Conservation (phyloP, 2,329 filamentous ascomycete genomes). For the Talaromyces sp. region DNA sequence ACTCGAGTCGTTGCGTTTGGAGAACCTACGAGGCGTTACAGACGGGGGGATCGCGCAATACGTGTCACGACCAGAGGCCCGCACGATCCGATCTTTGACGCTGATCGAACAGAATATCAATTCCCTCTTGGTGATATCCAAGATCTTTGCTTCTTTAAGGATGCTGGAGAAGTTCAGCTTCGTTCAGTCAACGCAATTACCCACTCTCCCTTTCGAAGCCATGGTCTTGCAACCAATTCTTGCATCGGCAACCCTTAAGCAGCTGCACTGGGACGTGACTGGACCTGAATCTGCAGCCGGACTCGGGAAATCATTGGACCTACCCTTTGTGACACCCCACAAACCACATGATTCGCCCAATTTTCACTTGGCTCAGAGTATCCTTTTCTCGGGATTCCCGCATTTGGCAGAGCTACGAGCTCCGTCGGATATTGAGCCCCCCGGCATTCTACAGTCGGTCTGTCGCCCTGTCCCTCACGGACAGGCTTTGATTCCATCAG, state of each 20-base stretch:
- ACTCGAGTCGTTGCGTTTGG: constrained; percentile 53
- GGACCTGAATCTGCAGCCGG: constrained; percentile 37
- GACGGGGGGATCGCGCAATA: constrained; percentile 54
- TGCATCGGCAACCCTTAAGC: constrained; percentile 47
- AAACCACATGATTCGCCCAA: constrained; percentile 38
- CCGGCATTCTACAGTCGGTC: constrained; percentile 42
- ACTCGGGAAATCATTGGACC: constrained; percentile 35
- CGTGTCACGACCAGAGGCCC: constrained; percentile 45
- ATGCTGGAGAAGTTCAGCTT: constrained; percentile 50
- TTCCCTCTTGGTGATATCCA: constrained; percentile 51
- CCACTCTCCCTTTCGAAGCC: constrained; percentile 41
- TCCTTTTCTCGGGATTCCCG: constrained; percentile 43
- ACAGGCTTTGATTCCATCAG: constrained; percentile 38
- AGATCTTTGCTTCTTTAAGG: constrained; percentile 47
- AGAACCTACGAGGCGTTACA: constrained; percentile 54
- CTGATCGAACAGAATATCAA: constrained; percentile 54
- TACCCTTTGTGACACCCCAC: constrained; percentile 35
- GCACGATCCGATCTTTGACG: constrained; percentile 45
- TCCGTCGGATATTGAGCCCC: constrained; percentile 43
- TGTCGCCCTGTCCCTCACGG: constrained; percentile 40
- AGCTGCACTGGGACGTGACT: constrained; percentile 56
- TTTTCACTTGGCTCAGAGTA: constrained; percentile 43
- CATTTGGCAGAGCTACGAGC: constrained; percentile 39
- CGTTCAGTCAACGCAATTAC: constrained; percentile 48
- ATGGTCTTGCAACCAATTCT: constrained; percentile 48